These are phyloP conservation scores for Coemansia sp. DNA, from an alignment of 192 early-diverging fungal species.

Conservation along the genomic window DNA sequence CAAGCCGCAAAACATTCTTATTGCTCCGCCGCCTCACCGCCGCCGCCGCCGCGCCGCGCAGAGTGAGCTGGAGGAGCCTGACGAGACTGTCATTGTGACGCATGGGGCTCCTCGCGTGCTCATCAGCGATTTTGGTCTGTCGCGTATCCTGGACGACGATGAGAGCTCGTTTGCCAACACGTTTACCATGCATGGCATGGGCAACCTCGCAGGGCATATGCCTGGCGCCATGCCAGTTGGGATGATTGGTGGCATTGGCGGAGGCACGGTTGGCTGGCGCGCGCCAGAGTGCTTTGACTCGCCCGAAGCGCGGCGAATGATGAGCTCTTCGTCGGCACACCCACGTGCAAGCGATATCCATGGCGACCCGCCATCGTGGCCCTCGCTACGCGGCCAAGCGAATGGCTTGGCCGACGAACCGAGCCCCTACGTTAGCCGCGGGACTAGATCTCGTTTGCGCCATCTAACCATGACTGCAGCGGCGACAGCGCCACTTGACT, in stretches of 20 bases:
- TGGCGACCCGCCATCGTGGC: slow-evolving; percentile 25
- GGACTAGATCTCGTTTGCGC: slow-evolving; percentile 39
- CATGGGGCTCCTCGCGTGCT: slow-evolving; percentile 63
- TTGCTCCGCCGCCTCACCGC: slow-evolving; percentile 62
- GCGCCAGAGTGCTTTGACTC: slow-evolving; percentile 83
- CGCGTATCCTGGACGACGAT: slow-evolving; percentile 89
- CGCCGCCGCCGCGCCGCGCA: slow-evolving; percentile 15
- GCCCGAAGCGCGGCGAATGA: slow-evolving; percentile 28
- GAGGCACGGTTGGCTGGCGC: slow-evolving; percentile 95
- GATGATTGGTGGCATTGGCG: slow-evolving; percentile 54
- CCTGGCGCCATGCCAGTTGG: slow-evolving; percentile 30
- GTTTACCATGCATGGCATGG: slow-evolving; percentile 57
- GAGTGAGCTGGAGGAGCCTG: slow-evolving; percentile 5
- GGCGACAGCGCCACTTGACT: not conserved
- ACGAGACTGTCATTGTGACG: slow-evolving; percentile 28
- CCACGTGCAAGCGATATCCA: not conserved
- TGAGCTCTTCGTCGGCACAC: not conserved
- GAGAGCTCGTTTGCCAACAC: slow-evolving; percentile 96
- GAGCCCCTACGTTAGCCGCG: slow-evolving; percentile 47
- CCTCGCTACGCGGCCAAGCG: slow-evolving; percentile 12
- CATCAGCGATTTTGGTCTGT: slow-evolving; percentile 97
- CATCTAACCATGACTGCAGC: slow-evolving; percentile 20
- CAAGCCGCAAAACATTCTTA: slow-evolving; percentile 93
- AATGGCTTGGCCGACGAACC: slow-evolving; percentile 22
- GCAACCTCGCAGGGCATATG: slow-evolving; percentile 1